Conservation (phyloP, 805 yeast species). For the Candida tibetensis region DNA sequence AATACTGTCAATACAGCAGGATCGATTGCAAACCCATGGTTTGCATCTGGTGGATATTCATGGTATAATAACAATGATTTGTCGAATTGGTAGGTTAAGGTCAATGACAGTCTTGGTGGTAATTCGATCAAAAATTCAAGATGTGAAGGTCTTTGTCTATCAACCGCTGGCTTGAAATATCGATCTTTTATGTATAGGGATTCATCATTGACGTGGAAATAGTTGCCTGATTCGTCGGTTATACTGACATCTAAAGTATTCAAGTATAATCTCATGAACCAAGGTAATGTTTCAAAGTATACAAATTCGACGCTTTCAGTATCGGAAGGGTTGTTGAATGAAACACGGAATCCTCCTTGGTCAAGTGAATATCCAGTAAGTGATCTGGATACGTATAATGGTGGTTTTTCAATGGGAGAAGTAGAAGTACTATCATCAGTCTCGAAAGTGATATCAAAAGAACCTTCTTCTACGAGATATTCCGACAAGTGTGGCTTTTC, state of each 20-base stretch:
- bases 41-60: slow-evolving; percentile 99
- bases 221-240: slow-evolving; percentile 20
- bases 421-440: slow-evolving; percentile 48
- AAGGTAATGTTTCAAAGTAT: slow-evolving; percentile 82
- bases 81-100: slow-evolving; percentile 76
- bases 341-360: slow-evolving; percentile 81
- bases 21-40: slow-evolving; percentile 93
- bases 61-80: slow-evolving; percentile 79
- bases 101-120: slow-evolving; percentile 62
- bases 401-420: slow-evolving; percentile 46
- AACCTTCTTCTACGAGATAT: slow-evolving; percentile 15
- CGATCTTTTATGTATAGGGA: slow-evolving; percentile 46
- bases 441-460: slow-evolving; percentile 37
- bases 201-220: slow-evolving; percentile 16
- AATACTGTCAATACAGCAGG: slow-evolving; percentile 77
- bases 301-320: slow-evolving; percentile 46
- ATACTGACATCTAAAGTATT: slow-evolving; percentile 55
- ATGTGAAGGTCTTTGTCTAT: slow-evolving; percentile 78
- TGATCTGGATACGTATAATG: slow-evolving; percentile 75
- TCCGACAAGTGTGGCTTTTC: slow-evolving; percentile 9
- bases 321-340: slow-evolving; percentile 63
- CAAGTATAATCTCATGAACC: slow-evolving; percentile 85
- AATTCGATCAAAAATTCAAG: slow-evolving; percentile 63
- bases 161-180: slow-evolving; percentile 73
- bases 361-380: slow-evolving; percentile 91